Percentiles rank a stretch among this genome's conserved stretches.
Conservation (phyloP, 768 basidiomycete species). For the Pulveroboletus frians region DNA sequence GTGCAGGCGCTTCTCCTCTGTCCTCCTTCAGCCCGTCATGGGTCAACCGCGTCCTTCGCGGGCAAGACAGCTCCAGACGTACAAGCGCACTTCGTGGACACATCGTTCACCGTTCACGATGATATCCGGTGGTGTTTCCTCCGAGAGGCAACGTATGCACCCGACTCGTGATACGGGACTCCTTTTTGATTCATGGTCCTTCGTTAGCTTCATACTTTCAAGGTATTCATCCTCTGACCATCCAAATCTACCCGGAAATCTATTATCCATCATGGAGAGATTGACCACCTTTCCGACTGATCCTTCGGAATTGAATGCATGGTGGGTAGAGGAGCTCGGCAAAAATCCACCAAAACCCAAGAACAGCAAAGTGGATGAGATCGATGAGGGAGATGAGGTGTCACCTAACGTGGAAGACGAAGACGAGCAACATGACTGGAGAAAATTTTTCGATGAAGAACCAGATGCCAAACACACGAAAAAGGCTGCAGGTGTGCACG, state of each 20-base stretch:
- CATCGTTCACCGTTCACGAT: conserved; percentile 73
- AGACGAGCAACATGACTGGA: conserved; percentile 61
- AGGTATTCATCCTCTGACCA: conserved; percentile 26
- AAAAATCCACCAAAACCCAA: conserved; percentile 50
- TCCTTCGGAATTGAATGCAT: conserved; percentile 60
- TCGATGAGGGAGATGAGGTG: conserved; percentile 31
- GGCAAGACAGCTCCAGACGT: conserved; percentile 54
- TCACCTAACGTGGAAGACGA: conserved; percentile 31
- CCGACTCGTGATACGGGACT: background rate
- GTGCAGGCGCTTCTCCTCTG: conserved; percentile 56
- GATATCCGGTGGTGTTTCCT: conserved; percentile 90
- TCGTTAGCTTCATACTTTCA: conserved; percentile 22
- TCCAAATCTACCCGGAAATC: conserved; percentile 42
- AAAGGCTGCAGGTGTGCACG: conserved; percentile 33
- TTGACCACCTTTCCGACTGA: conserved; percentile 73
- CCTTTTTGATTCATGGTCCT: conserved; percentile 1
- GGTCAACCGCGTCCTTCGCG: conserved; percentile 21
- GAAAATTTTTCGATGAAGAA: conserved; percentile 77
- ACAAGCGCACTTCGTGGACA: conserved; percentile 56
- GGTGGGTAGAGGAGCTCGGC: conserved; percentile 74
- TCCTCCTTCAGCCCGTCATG: conserved; percentile 42
- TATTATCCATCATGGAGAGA: conserved; percentile 61
- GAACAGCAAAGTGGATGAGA: conserved; percentile 38
- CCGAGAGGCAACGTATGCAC: conserved; percentile 62
- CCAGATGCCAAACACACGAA: conserved; percentile 34